These are phyloP conservation scores for Lepraria neglecta DNA, from an alignment of 495 filamentous ascomycete genomes.

Conservation along the genomic window DNA sequence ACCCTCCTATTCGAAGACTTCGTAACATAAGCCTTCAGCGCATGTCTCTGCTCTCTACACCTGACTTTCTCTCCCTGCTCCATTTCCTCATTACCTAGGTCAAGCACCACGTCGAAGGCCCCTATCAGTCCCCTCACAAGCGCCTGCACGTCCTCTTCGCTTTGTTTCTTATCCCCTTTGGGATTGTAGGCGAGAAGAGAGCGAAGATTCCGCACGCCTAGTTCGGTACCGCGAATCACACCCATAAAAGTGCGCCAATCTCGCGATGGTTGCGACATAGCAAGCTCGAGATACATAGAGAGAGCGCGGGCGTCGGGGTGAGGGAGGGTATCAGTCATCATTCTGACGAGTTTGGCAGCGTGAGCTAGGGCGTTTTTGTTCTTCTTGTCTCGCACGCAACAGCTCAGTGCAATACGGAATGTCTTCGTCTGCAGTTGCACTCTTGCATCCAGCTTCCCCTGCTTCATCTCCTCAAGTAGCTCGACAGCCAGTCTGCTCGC, in stretches of 20 bases:
- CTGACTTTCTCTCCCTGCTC: slow-evolving; percentile 8
- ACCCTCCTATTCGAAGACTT: neutral
- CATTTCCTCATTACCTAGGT: slow-evolving; percentile 19
- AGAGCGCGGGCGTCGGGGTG: slow-evolving; percentile 40
- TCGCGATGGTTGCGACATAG: slow-evolving; percentile 17
- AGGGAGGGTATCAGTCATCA: slow-evolving; percentile 44
- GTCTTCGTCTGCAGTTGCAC: slow-evolving; percentile 41
- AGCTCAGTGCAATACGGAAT: slow-evolving; percentile 64
- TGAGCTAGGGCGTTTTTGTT: slow-evolving; percentile 56
- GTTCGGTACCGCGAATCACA: slow-evolving; percentile 10
- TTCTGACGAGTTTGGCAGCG: slow-evolving; percentile 50
- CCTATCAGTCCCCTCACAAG: slow-evolving; percentile 18
- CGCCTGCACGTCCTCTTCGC: slow-evolving; percentile 13
- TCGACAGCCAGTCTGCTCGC: slow-evolving; percentile 49
- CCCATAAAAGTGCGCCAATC: slow-evolving; percentile 22
- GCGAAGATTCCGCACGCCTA: slow-evolving; percentile 17
- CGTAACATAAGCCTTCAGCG: slow-evolving; percentile 15
- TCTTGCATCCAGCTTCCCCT: slow-evolving; percentile 24
- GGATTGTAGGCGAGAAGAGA: slow-evolving; percentile 25
- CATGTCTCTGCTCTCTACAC: slow-evolving; percentile 18
- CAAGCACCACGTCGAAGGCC: slow-evolving; percentile 20
- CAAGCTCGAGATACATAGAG: slow-evolving; percentile 36
- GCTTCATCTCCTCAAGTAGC: slow-evolving; percentile 46
- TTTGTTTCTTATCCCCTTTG: slow-evolving; percentile 16
- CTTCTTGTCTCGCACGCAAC: slow-evolving; percentile 62